These are phyloP conservation scores for Trypanosoma avium DNA, from an alignment of 208 protist genomes.

Conservation along the genomic window DNA sequence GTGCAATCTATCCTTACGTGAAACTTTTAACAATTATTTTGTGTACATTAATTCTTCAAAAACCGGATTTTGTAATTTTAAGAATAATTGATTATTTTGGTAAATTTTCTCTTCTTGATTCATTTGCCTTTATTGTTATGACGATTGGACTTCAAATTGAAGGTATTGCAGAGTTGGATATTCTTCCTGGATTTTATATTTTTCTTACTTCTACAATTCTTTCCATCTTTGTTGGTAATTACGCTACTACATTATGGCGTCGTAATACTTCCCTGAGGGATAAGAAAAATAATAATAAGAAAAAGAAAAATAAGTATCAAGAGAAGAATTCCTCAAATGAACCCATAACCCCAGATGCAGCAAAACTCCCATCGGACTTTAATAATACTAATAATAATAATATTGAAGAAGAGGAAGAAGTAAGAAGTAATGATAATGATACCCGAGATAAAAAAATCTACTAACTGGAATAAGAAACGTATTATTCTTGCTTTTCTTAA, in stretches of 20 bases:
- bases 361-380: background rate
- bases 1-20: constrained; percentile 93
- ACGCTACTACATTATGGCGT: constrained; percentile 51
- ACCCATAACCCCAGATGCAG: no score
- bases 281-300: no score
- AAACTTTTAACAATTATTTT: constrained; percentile 45
- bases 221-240: constrained; percentile 55
- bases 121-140: constrained; percentile 64
- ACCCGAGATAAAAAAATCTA: no score
- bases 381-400: background rate
- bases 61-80: constrained; percentile 44
- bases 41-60: constrained; percentile 32
- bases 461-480: no score
- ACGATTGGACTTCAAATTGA: constrained; percentile 54
- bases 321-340: no score
- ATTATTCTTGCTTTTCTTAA: no score
- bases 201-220: constrained; percentile 33
- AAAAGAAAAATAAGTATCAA: no score
- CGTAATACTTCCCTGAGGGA: constrained; percentile 41
- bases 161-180: constrained; percentile 26
- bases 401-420: background rate
- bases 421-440: no score
- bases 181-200: constrained; percentile 31
- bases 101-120: constrained; percentile 91
- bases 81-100: constrained; percentile 69